Evolutionary conservation across 495 filamentous ascomycete species (phyloP).

Genomic region (Cladorrhinum samala): DNA sequence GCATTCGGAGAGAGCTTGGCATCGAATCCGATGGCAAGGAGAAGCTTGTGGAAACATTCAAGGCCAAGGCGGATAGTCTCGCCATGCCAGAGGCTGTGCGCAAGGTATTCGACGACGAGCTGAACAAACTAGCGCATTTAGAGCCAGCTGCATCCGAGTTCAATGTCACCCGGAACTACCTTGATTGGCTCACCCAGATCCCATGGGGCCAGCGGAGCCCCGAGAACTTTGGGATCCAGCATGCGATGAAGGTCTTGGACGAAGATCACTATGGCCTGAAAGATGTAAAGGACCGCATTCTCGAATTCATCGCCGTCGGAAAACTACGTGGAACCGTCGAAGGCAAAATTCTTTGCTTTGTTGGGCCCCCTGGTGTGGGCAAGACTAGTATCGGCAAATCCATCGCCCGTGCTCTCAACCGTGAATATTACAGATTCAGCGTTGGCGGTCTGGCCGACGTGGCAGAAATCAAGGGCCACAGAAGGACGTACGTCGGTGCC

Average conservation of each 20-base stretch:
- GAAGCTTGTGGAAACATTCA: constrained; percentile 94
- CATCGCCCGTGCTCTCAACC: constrained; percentile 87
- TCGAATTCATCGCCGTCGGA: constrained; percentile 98
- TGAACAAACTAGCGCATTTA: constrained; percentile 91
- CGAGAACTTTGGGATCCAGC: constrained; percentile 91
- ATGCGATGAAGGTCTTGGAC: constrained; percentile 86
- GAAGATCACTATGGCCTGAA: constrained; percentile 97
- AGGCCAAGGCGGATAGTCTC: constrained; percentile 86
- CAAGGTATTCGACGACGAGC: constrained; percentile 96
- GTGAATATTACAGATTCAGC: constrained; percentile 96
- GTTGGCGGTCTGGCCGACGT: constrained; percentile 96
- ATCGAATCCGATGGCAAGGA: constrained; percentile 98
- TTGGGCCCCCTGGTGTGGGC: constrained; percentile 90
- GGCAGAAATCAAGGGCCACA: constrained; percentile 98
- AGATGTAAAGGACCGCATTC: constrained; percentile 97
- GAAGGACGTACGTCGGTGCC: constrained; percentile 94
- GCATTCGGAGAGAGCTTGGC: constrained; percentile 90
- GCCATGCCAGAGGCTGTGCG: constrained; percentile 95
- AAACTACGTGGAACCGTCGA: constrained; percentile 96
- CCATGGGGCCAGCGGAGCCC: constrained; percentile 95
- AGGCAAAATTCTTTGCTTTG: constrained; percentile 97
- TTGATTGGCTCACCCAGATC: constrained; percentile 97
- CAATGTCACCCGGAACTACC: constrained; percentile 98
- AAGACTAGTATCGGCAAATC: constrained; percentile 99
- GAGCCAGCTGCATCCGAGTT: constrained; percentile 96